phyloP scores from a whole-genome alignment of 169 alveolate species.

The Miamiensis avidus region DNA sequence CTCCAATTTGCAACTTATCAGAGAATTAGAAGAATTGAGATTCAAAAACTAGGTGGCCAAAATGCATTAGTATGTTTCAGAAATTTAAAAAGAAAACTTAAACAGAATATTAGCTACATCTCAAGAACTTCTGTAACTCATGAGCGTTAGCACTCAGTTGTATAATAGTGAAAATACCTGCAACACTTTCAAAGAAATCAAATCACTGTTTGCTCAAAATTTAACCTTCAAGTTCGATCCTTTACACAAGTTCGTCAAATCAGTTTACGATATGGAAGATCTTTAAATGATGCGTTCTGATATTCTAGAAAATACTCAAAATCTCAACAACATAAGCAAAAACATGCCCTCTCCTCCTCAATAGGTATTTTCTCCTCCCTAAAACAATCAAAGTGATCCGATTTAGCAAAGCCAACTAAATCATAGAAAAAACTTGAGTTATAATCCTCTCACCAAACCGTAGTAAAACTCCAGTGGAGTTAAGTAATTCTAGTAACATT shows the following conservation, averaged over 20 bases:
- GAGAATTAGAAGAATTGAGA: constrained; percentile 15
- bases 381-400: too few species aligned
- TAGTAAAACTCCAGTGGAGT: too few species aligned
- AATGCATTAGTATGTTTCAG: not conserved
- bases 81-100: constrained; percentile 6
- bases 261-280: not conserved
- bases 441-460: too few species aligned
- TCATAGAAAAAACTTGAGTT: too few species aligned
- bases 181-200: constrained; percentile 2
- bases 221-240: constrained; percentile 1
- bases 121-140: not conserved
- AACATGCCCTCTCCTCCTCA: too few species aligned
- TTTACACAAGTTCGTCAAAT: not conserved
- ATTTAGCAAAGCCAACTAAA: too few species aligned
- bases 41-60: constrained; percentile 9
- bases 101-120: constrained; percentile 17
- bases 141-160: constrained; percentile 3
- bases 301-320: too few species aligned
- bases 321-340: too few species aligned
- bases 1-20: not conserved
- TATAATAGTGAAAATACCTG: not conserved
- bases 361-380: too few species aligned
- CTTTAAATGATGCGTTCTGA: too few species aligned
- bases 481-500: too few species aligned
- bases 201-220: constrained; percentile 4